Evolutionary conservation across 2,329 filamentous ascomycete genomes (phyloP), one percentile per base, ranked within the genome.

Genomic region (Aureobasidium mangrovei): DNA sequence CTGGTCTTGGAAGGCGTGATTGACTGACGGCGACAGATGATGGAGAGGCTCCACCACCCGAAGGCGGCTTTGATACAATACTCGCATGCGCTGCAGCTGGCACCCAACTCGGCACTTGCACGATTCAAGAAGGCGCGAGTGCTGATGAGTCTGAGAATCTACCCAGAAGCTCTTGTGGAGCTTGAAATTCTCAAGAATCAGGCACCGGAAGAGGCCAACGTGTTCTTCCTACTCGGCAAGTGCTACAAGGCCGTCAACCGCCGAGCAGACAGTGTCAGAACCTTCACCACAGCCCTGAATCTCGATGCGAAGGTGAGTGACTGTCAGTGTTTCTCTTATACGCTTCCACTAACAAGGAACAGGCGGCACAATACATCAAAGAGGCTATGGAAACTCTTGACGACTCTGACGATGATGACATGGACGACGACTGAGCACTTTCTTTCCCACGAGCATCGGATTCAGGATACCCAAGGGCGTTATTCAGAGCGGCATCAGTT

Each of bases 291-390:
- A 68, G 93, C 93, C 18, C 75, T 97, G 65, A 95, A 95, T 70
- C 74, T 98, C 64, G 93, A 98, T 75, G 93, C 91, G 31, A 97
- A 97, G 84, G 91, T 94, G 76, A 67, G 77, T 56, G 29, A 18
- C 12, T 18, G n/a, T 12, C 1, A 28, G 45, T 7, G 29, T 27
- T 6, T 27, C n/a, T 32, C 24, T 28, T 35, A 45, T 55, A 48
- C 56, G 64, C 42, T 62, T 58, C 55, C 35, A 43, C 18, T 52
- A 35, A 44, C 27, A 38, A 5, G 12, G 4, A 24, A 10, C 61
- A 95, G 91, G 89, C 91, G 63, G 90, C 88, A 60, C 85, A 88
- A 59, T 86, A 90, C 69, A 96, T 98, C 71, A 98, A 97, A 72
- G 90, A 95, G 68, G 90, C 89, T 18, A 96, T 98, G 73, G 91